Base-by-base conservation (phyloP, 306 rosid species). In the Castanea crenata region DNA sequence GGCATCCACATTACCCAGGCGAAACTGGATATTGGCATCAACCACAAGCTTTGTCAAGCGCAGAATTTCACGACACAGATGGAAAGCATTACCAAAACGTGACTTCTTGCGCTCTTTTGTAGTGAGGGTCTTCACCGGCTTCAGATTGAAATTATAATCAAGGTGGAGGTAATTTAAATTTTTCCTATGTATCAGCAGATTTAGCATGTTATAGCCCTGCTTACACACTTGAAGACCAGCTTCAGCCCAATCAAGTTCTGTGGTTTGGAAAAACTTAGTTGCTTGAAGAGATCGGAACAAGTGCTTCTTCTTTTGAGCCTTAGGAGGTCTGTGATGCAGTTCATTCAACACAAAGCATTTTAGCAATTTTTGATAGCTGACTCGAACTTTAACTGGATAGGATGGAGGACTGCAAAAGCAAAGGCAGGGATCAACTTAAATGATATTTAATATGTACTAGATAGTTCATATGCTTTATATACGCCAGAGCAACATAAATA, bases 211-310 rank as follows among this genome's bases (percentile, higher is more conserved):
- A 82, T 95, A 91, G 21, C 97, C 99, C 91, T 95, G 99, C 91
- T 91, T 91, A 76, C 99, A 95, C 81, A 95, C 99, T 93, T 95
- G 98, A 81, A 95, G 96, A 77, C 99, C 99, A 25, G 92, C 99
- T 86, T 95, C 99, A 71, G 90, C 99, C 99, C 99, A 95, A 87
- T 95, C 99, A 29, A 95, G 98, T 75, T 95, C 99, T 1, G 99
- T 95, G 49, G 99, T 95, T 85, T 95, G 99, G 91, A 95, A 95
- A 79, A 95, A 95, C 82, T 95, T 95, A 27, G 99, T 95, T 77
- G 98, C 98, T 88, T 95, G 99, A 51, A 95, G 97, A 56, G 99
- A 95, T 38, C 94, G 86, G 70, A 95, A 95, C 59, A 95, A 83
- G 78, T 95, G 99, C 87, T 95, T 95, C 91, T 95, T 95, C 83